Base-by-base conservation (phyloP, 805 yeast species). In the Metschnikowia orientalis region DNA sequence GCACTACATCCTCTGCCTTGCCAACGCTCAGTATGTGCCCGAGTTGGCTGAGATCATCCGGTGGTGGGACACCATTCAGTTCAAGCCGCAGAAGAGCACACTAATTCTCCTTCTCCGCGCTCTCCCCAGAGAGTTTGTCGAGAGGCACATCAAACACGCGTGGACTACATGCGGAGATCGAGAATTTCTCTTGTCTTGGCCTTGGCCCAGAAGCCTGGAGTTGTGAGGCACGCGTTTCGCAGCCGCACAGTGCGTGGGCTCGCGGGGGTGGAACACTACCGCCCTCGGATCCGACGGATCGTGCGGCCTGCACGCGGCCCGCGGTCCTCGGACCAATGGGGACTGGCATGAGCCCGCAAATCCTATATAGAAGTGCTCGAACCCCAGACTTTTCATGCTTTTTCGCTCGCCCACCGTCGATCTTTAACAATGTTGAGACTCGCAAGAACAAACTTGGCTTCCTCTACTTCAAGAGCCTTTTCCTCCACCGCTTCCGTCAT, bases 21-120 rank as follows among this genome's bases (percentile, higher is more conserved):
- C 67, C 3, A 57, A 62, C 30, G 76, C 68, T 29, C 63, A 61
- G 6, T 74, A 75, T 42, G 48, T 58, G 2, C 57, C 63, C 3
- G 79, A 76, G 47, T 48, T 80, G n/a, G 54, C 71, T 1, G 67
- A 59, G 22, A 55, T 80, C 5, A 51, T 79, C 19, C 59, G 64
- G 17, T 69, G 77, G 70, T 72, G 86, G 79, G 76, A 74, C 23
- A 49, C 54, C 3, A 45, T 78, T 6, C 49, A 56, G 11, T 68
- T 62, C 32, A 40, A 35, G 3, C 84, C 84, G 0, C 44, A 54
- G 23, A 56, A 53, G 25, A 48, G 48, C 12, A 58, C 72, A 0
- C 51, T 77, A 13, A 44, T 65, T 11, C 54, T 61, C 27, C 45
- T 76, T 10, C 53, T 77, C 13, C 41, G 40, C 6, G 50, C 61